These are phyloP conservation scores for Cenchrus americanus DNA, from an alignment of 176 grass and related monocot species.

Conservation along the genomic window DNA sequence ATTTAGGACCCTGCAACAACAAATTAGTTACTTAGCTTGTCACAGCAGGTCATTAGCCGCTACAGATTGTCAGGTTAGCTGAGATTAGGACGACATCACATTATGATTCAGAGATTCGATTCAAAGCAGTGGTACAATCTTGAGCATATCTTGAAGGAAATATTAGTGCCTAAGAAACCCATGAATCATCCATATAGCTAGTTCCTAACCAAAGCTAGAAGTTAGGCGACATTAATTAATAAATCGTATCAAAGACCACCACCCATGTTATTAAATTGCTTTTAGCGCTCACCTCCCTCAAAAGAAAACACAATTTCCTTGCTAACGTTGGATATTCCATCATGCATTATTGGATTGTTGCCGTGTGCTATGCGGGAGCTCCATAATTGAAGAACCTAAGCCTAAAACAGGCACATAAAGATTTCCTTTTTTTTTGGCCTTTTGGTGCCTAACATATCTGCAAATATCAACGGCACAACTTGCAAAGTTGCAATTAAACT, in stretches of 20 bases:
- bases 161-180: slow-evolving; percentile 32
- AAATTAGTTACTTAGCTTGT: slow-evolving; percentile 15
- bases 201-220: slow-evolving; percentile 15
- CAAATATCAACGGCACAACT: background rate
- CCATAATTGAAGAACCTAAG: slow-evolving; percentile 6
- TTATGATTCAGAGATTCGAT: slow-evolving; percentile 25
- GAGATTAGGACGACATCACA: slow-evolving; percentile 6
- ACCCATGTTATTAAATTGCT: background rate
- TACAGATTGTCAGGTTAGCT: slow-evolving; percentile 3
- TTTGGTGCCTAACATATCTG: background rate
- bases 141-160: background rate
- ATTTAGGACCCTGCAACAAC: slow-evolving; percentile 37
- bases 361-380: background rate
- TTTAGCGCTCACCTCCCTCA: slow-evolving; percentile 15
- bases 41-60: slow-evolving; percentile 6
- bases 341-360: slow-evolving; percentile 16
- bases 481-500: slow-evolving; percentile 1
- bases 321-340: slow-evolving; percentile 18
- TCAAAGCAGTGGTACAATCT: background rate
- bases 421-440: background rate
- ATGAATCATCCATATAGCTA: background rate
- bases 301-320: background rate
- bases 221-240: slow-evolving; percentile 31
- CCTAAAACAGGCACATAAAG: background rate
- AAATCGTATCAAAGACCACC: slow-evolving; percentile 47